Percentiles rank a stretch among this genome's conserved stretches.
phyloP scores from a whole-genome alignment of 1,284 basidiomycete genomes.

The Cryptococcus sp. region DNA sequence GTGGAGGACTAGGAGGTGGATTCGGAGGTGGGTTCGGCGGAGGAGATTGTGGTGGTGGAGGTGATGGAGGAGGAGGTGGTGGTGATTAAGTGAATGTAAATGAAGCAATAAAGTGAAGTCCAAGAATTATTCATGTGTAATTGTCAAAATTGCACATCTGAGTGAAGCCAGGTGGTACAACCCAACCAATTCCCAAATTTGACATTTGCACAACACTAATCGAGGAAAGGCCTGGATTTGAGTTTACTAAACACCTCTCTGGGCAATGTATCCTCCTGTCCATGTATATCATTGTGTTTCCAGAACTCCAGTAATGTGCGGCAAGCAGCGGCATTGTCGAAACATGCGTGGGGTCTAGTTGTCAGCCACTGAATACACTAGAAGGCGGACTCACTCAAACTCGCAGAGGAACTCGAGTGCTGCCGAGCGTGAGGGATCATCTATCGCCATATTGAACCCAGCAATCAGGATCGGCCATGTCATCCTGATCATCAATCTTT shows the following conservation, averaged over 20 bases:
- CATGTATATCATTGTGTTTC: conserved; percentile 23
- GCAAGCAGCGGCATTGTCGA: conserved; percentile 35
- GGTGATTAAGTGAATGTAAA: no score
- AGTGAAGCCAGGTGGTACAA: no score
- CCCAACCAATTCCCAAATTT: no score
- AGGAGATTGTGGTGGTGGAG: conserved; percentile 5
- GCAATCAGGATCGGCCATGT: conserved; percentile 45
- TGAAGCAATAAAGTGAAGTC: no score
- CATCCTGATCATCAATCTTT: conserved; percentile 19
- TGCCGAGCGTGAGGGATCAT: conserved; percentile 29
- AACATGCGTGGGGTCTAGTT: conserved; percentile 38
- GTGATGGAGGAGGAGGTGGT: conserved; percentile 18
- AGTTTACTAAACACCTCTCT: conserved; percentile 1
- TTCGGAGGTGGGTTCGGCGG: conserved; percentile 7
- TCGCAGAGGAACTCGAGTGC: conserved; percentile 35
- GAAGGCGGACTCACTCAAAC: conserved; percentile 29
- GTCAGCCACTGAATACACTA: not conserved
- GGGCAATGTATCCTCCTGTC: not conserved
- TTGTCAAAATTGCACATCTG: no score
- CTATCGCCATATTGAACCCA: conserved; percentile 36
- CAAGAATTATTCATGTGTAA: no score
- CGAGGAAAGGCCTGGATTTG: conserved; percentile 3
- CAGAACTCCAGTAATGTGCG: conserved; percentile 30
- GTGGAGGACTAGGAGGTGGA: conserved; percentile 8
- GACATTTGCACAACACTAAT: not conserved